These are phyloP conservation scores for Acanthamoeba triangularis DNA, from an alignment of 208 protist species.

Conservation along the genomic window DNA sequence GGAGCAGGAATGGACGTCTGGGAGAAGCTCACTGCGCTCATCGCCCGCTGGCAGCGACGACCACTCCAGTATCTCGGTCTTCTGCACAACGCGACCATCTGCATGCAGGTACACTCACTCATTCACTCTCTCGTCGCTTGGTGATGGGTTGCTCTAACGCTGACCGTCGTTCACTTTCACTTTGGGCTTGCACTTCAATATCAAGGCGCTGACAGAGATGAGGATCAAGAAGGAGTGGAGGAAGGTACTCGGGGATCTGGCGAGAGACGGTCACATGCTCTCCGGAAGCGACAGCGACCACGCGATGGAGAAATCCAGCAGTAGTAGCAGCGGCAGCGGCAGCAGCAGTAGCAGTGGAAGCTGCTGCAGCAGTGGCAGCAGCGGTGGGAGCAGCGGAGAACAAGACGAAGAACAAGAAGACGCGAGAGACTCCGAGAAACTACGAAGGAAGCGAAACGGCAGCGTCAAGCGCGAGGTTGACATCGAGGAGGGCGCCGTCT, in stretches of 20 bases:
- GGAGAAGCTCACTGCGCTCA: background rate
- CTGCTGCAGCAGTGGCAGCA: too few relatives aligned
- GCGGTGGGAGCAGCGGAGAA: background rate
- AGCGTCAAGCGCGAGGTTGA: background rate
- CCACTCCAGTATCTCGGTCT: background rate
- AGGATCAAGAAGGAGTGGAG: background rate
- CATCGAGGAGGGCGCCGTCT: background rate
- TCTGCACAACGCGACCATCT: background rate
- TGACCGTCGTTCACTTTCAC: too few relatives aligned
- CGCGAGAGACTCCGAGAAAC: too few relatives aligned
- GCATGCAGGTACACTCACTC: background rate
- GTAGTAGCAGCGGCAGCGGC: too few relatives aligned
- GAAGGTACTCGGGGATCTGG: background rate
- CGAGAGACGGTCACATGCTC: too few relatives aligned
- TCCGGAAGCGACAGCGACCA: too few relatives aligned
- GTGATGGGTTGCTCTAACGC: too few relatives aligned
- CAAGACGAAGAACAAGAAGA: too few relatives aligned
- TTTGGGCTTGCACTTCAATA: too few relatives aligned
- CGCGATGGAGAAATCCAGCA: too few relatives aligned
- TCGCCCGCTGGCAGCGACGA: background rate
- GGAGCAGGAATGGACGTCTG: background rate
- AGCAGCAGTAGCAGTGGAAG: too few relatives aligned
- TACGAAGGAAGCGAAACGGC: background rate
- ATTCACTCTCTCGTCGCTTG: too few relatives aligned
- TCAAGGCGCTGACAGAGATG: background rate